Conservation (phyloP, 805 yeast species). For the Starmerella bombicola region DNA sequence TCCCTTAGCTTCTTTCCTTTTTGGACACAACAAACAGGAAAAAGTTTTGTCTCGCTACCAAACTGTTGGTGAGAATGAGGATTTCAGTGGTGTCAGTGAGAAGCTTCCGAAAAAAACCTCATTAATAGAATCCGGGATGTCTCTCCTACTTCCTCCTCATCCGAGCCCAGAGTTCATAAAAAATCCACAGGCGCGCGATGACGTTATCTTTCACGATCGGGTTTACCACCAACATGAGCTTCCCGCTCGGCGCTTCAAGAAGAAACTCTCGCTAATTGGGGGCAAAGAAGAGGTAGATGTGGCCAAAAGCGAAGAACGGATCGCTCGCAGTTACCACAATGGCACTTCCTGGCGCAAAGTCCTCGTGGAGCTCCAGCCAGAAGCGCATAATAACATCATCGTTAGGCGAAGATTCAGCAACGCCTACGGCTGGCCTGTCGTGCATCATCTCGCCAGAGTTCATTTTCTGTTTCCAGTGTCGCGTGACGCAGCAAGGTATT, state of each 20-base stretch:
- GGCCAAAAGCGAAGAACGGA: constrained; percentile 50
- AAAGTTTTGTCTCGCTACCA: constrained; percentile 7
- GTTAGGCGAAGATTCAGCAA: constrained; percentile 83
- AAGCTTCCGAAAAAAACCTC: constrained; percentile 41
- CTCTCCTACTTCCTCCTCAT: constrained; percentile 64
- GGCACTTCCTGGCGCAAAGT: constrained; percentile 86
- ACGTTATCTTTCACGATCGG: constrained; percentile 70
- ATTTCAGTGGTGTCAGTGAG: constrained; percentile 11
- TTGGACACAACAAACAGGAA: constrained; percentile 6
- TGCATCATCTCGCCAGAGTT: constrained; percentile 62
- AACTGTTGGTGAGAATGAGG: constrained; percentile 5
- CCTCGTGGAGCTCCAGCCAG: constrained; percentile 71
- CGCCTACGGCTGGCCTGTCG: constrained; percentile 90
- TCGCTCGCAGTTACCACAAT: constrained; percentile 81
- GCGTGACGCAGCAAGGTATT: not conserved
- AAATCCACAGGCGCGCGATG: constrained; percentile 53
- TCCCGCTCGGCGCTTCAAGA: constrained; percentile 40
- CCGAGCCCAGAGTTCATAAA: constrained; percentile 57
- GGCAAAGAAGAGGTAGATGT: constrained; percentile 25
- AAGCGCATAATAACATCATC: constrained; percentile 86
- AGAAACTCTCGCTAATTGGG: constrained; percentile 6
- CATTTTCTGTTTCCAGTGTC: constrained; percentile 36
- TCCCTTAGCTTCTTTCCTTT: constrained; percentile 9
- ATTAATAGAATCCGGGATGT: constrained; percentile 64
- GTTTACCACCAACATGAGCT: constrained; percentile 52